phyloP scores from a whole-genome alignment of 192 early-diverging fungal genomes.

The Backusella westeae region DNA sequence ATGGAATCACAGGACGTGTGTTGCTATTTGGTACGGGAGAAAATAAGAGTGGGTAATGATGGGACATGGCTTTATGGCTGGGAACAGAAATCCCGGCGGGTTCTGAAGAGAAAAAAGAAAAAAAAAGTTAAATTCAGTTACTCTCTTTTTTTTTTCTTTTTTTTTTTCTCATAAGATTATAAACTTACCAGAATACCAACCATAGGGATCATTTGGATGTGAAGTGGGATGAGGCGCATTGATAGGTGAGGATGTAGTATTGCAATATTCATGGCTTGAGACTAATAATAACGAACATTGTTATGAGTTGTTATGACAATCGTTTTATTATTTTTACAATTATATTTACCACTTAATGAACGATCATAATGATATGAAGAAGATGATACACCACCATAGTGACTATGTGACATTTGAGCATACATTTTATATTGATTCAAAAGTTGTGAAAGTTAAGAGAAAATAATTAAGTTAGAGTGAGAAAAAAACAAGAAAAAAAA shows the following conservation, averaged over 20 bases:
- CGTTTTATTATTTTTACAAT: neutral
- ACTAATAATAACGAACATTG: neutral
- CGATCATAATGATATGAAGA: constrained; percentile 6
- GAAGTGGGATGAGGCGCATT: neutral
- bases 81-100: constrained; percentile 8
- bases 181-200: constrained; percentile 14
- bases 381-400: neutral
- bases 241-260: neutral
- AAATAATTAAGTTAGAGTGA: neutral
- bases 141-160: neutral
- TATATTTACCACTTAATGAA: constrained; percentile 3
- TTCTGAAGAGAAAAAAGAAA: neutral
- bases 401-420: neutral
- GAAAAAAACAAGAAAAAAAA: neutral
- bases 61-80: neutral
- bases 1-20: constrained; percentile 27
- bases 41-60: constrained; percentile 10
- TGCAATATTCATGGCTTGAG: constrained; percentile 1
- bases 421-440: neutral
- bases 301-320: neutral
- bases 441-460: neutral
- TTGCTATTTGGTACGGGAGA: neutral
- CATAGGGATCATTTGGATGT: neutral
- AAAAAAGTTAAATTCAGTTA: neutral
- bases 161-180: neutral